Evolutionary conservation across 768 basidiomycete species (phyloP).

Genomic region (Pleurotus platypus): DNA sequence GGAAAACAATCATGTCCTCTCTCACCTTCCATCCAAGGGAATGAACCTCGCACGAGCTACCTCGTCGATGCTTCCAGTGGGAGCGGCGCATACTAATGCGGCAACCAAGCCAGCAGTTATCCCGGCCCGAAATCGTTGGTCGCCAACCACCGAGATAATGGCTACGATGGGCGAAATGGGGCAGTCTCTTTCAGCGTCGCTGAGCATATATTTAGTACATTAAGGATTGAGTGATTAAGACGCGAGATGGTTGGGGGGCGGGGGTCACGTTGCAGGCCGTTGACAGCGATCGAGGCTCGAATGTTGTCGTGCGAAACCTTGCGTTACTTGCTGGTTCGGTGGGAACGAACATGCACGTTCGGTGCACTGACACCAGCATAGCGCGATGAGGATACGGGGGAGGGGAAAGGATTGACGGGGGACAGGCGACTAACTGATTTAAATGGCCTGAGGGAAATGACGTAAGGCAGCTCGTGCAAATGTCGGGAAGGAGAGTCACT

Average conservation of each 20-base stretch:
- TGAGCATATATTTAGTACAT: no score
- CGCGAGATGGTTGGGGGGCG: no score
- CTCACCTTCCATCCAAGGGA: conserved; percentile 5
- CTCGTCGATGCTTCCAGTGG: neutral
- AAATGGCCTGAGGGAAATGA: neutral
- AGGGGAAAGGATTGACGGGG: no score
- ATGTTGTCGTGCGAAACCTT: no score
- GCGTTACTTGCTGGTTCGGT: no score
- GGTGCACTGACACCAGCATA: no score
- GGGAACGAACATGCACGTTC: no score
- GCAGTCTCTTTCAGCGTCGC: neutral
- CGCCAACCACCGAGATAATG: neutral
- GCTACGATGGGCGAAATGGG: neutral
- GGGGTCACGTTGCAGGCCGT: no score
- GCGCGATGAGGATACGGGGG: no score
- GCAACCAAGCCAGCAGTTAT: neutral
- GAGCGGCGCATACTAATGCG: conserved; percentile 4
- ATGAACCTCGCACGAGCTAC: neutral
- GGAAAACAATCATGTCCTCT: neutral
- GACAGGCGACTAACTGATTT: neutral
- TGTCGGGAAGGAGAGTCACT: neutral
- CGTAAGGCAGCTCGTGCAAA: neutral
- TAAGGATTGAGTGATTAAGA: no score
- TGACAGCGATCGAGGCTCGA: no score
- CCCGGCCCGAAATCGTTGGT: conserved; percentile 1